Conservation (phyloP, 2,329 filamentous ascomycete species). For the Blumeriella jaapii region DNA sequence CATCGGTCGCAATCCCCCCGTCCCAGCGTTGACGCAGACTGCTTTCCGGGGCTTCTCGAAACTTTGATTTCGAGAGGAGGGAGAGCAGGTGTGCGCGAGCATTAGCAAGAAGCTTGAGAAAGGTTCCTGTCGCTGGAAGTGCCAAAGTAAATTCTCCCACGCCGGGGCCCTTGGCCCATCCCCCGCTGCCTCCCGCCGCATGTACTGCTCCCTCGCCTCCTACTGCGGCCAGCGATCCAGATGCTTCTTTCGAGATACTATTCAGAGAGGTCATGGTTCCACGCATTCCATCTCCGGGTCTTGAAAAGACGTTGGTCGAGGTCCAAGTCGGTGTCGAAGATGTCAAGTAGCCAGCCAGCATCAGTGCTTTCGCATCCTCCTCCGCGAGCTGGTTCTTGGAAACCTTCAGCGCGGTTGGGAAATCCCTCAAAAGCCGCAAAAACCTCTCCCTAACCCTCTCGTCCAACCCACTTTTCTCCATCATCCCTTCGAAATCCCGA, state of each 20-base stretch:
- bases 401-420: conserved; percentile 37
- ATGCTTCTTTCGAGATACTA: conserved; percentile 50
- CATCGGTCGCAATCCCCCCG: conserved; percentile 43
- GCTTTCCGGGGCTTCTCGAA: conserved; percentile 50
- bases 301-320: conserved; percentile 31
- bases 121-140: conserved; percentile 54
- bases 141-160: conserved; percentile 40
- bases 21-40: conserved; percentile 60
- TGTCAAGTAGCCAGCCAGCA: conserved; percentile 58
- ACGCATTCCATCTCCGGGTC: conserved; percentile 29
- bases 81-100: conserved; percentile 50
- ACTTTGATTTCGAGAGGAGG: conserved; percentile 46
- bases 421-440: conserved; percentile 36
- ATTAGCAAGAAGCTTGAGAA: conserved; percentile 51
- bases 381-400: conserved; percentile 30
- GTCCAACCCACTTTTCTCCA: conserved; percentile 31
- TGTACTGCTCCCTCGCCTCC: conserved; percentile 57
- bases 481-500: conserved; percentile 41
- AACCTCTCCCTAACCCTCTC: conserved; percentile 40
- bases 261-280: conserved; percentile 49
- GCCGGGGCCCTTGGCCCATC: conserved; percentile 19
- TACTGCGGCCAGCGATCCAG: conserved; percentile 57
- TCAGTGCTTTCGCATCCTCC: conserved; percentile 43
- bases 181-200: conserved; percentile 43
- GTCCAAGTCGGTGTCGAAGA: conserved; percentile 30